Evolutionary conservation across 768 basidiomycete genomes (phyloP).

Genomic region (Pholiota conissans): DNA sequence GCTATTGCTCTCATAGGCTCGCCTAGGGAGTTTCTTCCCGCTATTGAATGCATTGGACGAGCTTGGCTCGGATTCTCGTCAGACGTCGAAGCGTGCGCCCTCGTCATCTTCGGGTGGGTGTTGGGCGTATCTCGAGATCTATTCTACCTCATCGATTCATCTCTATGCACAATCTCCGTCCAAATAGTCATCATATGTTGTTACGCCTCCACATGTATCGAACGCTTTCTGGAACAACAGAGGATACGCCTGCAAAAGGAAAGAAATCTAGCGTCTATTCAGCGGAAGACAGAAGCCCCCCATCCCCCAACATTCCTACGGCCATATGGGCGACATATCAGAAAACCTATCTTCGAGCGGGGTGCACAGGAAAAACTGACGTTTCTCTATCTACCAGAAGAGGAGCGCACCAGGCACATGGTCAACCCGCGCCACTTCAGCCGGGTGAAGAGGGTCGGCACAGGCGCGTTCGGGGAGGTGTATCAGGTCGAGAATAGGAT

Average conservation of each 20-base stretch:
- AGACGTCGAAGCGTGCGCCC: not conserved
- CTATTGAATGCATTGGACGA: not conserved
- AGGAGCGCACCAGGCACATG: constrained; percentile 7
- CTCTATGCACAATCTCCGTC: not conserved
- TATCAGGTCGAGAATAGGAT: constrained; percentile 15
- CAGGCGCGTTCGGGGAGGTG: constrained; percentile 16
- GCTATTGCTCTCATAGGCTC: not conserved
- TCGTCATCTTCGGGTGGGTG: not conserved
- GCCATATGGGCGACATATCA: constrained; percentile 1
- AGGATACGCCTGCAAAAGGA: not conserved
- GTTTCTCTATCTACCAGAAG: constrained; percentile 15
- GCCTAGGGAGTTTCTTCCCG: not conserved
- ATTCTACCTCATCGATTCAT: not conserved
- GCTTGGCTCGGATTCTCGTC: not conserved
- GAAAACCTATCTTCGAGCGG: constrained; percentile 1
- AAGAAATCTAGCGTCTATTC: not conserved
- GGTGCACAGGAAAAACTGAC: not conserved
- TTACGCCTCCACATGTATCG: too few species aligned
- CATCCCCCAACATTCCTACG: not conserved
- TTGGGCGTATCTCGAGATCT: not conserved
- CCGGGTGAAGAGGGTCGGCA: constrained; percentile 11
- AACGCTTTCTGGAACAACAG: not conserved
- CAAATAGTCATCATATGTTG: too few species aligned
- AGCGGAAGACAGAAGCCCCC: not conserved
- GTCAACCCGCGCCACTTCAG: constrained; percentile 14